Evolutionary conservation across 78 protist species (phyloP).

Genomic region (Andalucia godoyi): DNA sequence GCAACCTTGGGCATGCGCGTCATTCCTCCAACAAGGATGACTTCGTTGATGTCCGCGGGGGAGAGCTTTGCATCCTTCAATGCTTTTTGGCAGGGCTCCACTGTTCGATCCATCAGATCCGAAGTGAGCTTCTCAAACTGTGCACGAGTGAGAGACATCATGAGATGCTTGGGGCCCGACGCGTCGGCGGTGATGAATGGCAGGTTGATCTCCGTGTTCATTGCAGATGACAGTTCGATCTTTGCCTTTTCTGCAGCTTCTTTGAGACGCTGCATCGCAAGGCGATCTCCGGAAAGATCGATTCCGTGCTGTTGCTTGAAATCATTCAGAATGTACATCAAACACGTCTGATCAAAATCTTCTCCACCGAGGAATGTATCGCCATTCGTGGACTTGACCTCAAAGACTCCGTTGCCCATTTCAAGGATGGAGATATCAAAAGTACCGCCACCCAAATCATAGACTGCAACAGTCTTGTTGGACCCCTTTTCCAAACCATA

Average conservation of each 20-base stretch:
- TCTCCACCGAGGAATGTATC: conserved; percentile 99
- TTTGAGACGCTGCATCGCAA: conserved; percentile 91
- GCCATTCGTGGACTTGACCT: conserved; percentile 95
- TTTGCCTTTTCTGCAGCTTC: conserved; percentile 98
- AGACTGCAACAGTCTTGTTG: conserved; percentile 69
- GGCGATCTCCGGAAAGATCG: conserved; percentile 58
- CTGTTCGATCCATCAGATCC: conserved; percentile 67
- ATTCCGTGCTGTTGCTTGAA: conserved; percentile 70
- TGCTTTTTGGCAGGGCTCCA: conserved; percentile 76
- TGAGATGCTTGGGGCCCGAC: conserved; percentile 90
- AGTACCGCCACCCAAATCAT: conserved; percentile 99
- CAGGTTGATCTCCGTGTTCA: conserved; percentile 78
- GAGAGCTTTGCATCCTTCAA: conserved; percentile 86
- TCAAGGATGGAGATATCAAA: conserved; percentile 97
- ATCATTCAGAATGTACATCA: conserved; percentile 43
- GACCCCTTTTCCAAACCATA: conserved; percentile 76
- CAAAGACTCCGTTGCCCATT: conserved; percentile 92
- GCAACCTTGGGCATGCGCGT: conserved; percentile 94
- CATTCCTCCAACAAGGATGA: conserved; percentile 97
- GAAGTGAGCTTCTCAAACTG: conserved; percentile 72
- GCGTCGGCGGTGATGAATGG: conserved; percentile 96
- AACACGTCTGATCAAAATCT: conserved; percentile 87
- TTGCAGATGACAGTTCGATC: conserved; percentile 85
- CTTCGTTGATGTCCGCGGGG: conserved; percentile 76
- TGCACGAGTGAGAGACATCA: conserved; percentile 64